phyloP scores from a whole-genome alignment of 306 rosid genomes.

The Biancaea sappan region DNA sequence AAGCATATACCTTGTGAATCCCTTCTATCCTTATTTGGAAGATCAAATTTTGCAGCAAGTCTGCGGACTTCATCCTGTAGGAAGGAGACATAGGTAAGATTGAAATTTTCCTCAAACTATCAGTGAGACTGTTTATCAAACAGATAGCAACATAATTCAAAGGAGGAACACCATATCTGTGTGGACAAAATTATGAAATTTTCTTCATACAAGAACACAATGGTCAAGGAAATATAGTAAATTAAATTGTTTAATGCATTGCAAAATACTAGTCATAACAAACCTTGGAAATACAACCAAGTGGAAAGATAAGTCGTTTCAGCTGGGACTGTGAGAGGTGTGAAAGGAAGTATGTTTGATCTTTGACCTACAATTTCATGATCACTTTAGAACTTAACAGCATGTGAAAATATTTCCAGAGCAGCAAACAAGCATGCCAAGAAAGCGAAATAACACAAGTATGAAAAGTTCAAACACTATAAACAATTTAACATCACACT shows the following conservation, averaged over 20 bases:
- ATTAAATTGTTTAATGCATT: background rate
- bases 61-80: slow-evolving; percentile 85
- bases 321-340: slow-evolving; percentile 89
- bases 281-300: slow-evolving; percentile 89
- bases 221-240: background rate
- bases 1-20: slow-evolving; percentile 99
- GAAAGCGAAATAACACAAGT: too few relatives aligned
- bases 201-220: background rate
- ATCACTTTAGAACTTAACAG: slow-evolving; percentile 30
- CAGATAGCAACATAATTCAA: slow-evolving; percentile 4
- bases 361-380: slow-evolving; percentile 71
- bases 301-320: slow-evolving; percentile 77
- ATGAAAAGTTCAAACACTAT: too few relatives aligned
- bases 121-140: background rate
- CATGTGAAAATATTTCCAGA: background rate
- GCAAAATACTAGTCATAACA: slow-evolving; percentile 38
- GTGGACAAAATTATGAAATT: background rate
- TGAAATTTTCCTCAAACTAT: slow-evolving; percentile 22
- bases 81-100: slow-evolving; percentile 13
- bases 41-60: slow-evolving; percentile 79
- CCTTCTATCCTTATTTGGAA: slow-evolving; percentile 88
- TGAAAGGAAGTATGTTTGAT: slow-evolving; percentile 94
- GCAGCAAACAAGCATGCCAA: too few relatives aligned
- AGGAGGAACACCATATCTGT: background rate
- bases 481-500: too few relatives aligned